Conservation (phyloP, 306 rosid species). For the Bauhinia variegata region DNA sequence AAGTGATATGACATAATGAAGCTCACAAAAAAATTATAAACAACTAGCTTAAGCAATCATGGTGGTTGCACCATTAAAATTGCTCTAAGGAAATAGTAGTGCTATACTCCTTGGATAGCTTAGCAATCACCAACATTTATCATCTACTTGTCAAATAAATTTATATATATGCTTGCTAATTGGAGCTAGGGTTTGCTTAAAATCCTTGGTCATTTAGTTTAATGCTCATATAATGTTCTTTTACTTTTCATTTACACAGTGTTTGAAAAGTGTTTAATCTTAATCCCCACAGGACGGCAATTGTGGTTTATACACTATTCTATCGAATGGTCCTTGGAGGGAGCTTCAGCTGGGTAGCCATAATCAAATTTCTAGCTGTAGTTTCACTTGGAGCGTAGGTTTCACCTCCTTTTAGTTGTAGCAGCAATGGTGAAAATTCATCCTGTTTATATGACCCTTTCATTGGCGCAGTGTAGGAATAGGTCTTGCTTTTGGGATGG, state of each 20-base stretch:
- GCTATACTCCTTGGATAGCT: no score
- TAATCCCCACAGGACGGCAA: slow-evolving; percentile 75
- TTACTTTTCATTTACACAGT: slow-evolving; percentile 17
- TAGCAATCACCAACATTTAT: neutral
- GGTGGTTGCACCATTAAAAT: no score
- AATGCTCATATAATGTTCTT: neutral
- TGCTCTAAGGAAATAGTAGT: no score
- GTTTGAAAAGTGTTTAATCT: neutral
- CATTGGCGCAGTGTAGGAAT: slow-evolving; percentile 77
- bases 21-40: no score
- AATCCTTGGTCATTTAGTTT: slow-evolving; percentile 14
- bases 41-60: no score
- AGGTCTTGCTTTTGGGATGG: slow-evolving; percentile 91
- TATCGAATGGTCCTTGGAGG: slow-evolving; percentile 89
- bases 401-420: slow-evolving; percentile 41
- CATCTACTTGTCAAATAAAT: slow-evolving; percentile 1
- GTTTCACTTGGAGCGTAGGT: slow-evolving; percentile 95
- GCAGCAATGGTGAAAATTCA: slow-evolving; percentile 29
- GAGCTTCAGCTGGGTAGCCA: slow-evolving; percentile 67
- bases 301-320: slow-evolving; percentile 93
- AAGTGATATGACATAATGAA: no score
- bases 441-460: slow-evolving; percentile 37
- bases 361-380: slow-evolving; percentile 68
- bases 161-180: neutral
- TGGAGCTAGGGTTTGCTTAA: slow-evolving; percentile 32